A percentile compares a stretch with the other conserved stretches of the same genome.
phyloP scores from a whole-genome alignment of 75 land plant genomes.

The Pseudotsuga menziesii region DNA sequence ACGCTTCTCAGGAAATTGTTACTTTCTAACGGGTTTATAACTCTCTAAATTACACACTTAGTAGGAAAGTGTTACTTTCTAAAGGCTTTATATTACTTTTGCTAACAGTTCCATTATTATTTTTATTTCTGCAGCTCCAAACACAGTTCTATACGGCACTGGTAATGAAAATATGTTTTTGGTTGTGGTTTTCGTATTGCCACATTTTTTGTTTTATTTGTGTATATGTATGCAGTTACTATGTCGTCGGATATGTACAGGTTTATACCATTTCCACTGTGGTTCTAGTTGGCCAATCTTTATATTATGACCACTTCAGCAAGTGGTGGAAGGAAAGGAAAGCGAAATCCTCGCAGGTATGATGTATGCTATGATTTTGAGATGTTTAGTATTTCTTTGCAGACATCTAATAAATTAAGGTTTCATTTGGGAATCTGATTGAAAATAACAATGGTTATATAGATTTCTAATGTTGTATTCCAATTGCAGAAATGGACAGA shows the following conservation, averaged over 20 bases:
- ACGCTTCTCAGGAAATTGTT: too few species aligned
- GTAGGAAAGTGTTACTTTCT: too few species aligned
- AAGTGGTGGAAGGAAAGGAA: constrained; percentile 15
- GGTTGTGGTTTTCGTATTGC: background rate
- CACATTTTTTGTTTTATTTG: background rate
- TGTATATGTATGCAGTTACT: constrained; percentile 27
- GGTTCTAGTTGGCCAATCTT: constrained; percentile 50
- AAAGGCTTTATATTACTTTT: too few species aligned
- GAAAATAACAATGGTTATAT: background rate
- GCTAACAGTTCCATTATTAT: too few species aligned
- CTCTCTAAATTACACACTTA: too few species aligned
- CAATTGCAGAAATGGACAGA: background rate
- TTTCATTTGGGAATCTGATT: background rate
- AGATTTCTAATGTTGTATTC: background rate
- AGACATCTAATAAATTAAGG: background rate
- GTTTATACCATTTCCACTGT: constrained; percentile 63
- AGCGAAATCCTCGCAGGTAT: constrained; percentile 6
- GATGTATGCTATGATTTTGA: background rate
- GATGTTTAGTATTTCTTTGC: background rate
- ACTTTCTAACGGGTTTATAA: too few species aligned
- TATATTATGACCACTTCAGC: constrained; percentile 49
- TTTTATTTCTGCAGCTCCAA: background rate
- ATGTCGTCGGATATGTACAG: constrained; percentile 71
- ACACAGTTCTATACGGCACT: constrained; percentile 76
- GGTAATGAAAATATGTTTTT: constrained; percentile 26